Evolutionary conservation across 2,329 filamentous ascomycete genomes (phyloP), one percentile per base, ranked within the genome.

Genomic region (Fusarium coffeatum): DNA sequence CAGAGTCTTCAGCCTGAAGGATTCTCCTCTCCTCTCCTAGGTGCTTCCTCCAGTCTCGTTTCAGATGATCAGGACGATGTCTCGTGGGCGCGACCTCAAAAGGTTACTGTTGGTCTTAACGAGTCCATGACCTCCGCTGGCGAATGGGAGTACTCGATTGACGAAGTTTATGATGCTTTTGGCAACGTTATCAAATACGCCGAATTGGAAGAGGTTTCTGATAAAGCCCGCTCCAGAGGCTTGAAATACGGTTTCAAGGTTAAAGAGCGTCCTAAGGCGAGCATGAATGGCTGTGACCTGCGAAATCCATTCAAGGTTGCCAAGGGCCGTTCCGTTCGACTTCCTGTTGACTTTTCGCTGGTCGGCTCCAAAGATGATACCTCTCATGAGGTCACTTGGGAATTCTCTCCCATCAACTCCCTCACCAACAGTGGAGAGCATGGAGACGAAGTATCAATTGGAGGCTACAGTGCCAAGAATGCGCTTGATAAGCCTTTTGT

Each of bases 1-100:
- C 94, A 98, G 80, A 97, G 93, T 75, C 89, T 99, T 46, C 94
- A 97, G 74, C 94, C 96, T 0, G 94, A 98, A 50, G 92, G 93
- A 37, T 91, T 94, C 74, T 85, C 87, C 5, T 97, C 93, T 2
- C 93, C 94, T 2, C 83, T 97, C 37, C 81, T 92, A n/a, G 87
- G 87, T 51, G 85, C 88, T 46, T 84, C 87, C 3, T 86, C 86
- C 22, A 86, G 85, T 20, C 77, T 94, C 43, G 83, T 91, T 43
- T 76, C 93, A 37, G 84, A 91, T 51, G 81, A 84, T 43, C 85
- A 88, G 30, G 85, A 92, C 48, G 92, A 95, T 71, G 85, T 92
- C 34, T 89, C 91, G 1, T 98, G 96, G 96, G 93, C 93, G 18
- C 89, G 88, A 61, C 83, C 90, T 22, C 90, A 92, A 61, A 90